Evolutionary conservation across 805 yeast genomes (phyloP).

Genomic region (Kazachstania psychrophila): DNA sequence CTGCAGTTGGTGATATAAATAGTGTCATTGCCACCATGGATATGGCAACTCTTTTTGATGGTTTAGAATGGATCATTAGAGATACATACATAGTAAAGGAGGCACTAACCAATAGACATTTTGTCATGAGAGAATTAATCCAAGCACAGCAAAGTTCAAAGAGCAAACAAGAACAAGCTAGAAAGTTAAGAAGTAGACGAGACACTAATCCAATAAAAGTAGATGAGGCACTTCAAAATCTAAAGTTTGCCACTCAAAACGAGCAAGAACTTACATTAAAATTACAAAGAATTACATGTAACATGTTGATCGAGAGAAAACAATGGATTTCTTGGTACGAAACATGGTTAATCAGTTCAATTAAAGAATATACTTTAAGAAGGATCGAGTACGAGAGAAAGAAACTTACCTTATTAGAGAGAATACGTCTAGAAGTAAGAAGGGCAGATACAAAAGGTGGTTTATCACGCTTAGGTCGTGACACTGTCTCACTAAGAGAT

Average conservation of each 20-base stretch:
- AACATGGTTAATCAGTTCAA: conserved; percentile 39
- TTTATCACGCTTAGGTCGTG: conserved; percentile 61
- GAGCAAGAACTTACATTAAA: conserved; percentile 73
- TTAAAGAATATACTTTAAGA: conserved; percentile 54
- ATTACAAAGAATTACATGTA: conserved; percentile 73
- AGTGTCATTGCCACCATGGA: conserved; percentile 63
- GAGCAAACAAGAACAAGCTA: conserved; percentile 60
- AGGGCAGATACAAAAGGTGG: conserved; percentile 73
- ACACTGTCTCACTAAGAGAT: conserved; percentile 25
- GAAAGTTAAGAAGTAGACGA: conserved; percentile 58
- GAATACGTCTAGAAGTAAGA: conserved; percentile 60
- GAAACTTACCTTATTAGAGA: conserved; percentile 63
- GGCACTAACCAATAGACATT: conserved; percentile 83
- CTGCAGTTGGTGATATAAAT: conserved; percentile 66
- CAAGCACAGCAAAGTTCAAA: conserved; percentile 71
- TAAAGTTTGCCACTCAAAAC: conserved; percentile 66
- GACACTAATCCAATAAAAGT: conserved; percentile 79
- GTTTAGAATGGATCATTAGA: conserved; percentile 49
- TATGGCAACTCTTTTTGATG: conserved; percentile 70
- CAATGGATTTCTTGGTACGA: conserved; percentile 50
- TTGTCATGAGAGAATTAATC: conserved; percentile 78
- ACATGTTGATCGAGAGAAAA: conserved; percentile 63
- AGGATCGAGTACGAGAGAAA: conserved; percentile 82
- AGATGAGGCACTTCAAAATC: conserved; percentile 75
- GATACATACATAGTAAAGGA: conserved; percentile 88